Evolutionary conservation across 192 early-diverging fungal species (phyloP).

Genomic region (Thoreauomyces humboldtii): DNA sequence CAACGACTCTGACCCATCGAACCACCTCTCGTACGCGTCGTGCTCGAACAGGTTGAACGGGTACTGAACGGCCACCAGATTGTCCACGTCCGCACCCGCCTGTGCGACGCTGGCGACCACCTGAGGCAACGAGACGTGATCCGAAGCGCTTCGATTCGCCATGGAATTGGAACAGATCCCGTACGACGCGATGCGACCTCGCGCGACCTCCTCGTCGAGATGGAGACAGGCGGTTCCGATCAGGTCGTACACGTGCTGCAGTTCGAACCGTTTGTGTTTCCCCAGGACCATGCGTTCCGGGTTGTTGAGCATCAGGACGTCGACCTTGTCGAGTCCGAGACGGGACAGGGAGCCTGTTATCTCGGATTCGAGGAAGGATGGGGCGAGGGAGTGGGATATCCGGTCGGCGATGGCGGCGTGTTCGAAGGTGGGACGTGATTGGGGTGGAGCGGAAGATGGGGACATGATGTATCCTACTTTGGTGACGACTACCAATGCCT

Average conservation of each 20-base stretch:
- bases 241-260: conserved; percentile 53
- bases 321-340: conserved; percentile 54
- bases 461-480: conserved; percentile 42
- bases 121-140: conserved; percentile 58
- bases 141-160: conserved; percentile 51
- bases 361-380: conserved; percentile 55
- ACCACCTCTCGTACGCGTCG: conserved; percentile 39
- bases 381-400: conserved; percentile 58
- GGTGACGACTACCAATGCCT: conserved; percentile 31
- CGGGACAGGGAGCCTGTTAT: conserved; percentile 54
- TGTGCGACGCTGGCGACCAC: conserved; percentile 28
- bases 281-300: conserved; percentile 73
- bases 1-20: conserved; percentile 27
- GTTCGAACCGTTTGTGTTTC: conserved; percentile 24
- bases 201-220: conserved; percentile 60
- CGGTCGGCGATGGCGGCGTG: background rate
- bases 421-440: background rate
- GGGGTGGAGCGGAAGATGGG: background rate
- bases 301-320: conserved; percentile 74
- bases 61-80: conserved; percentile 64
- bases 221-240: conserved; percentile 57
- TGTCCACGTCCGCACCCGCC: conserved; percentile 30
- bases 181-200: conserved; percentile 62
- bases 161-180: conserved; percentile 70
- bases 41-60: conserved; percentile 77